Evolutionary conservation across 495 filamentous ascomycete genomes (phyloP).

Genomic region (Parmelia sp.): DNA sequence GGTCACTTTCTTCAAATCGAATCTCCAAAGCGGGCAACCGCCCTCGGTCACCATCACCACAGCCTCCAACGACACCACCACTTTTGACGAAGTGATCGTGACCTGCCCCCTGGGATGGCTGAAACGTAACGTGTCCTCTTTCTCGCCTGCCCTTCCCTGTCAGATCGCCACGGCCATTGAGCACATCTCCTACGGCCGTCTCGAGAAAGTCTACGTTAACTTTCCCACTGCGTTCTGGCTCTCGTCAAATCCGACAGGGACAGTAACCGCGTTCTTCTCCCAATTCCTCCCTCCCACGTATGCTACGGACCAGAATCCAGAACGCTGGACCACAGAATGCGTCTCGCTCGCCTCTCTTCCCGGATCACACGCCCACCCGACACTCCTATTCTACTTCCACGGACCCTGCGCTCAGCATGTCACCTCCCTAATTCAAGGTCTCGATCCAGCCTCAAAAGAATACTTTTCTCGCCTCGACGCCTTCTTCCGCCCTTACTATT

Average conservation of each 20-base stretch:
- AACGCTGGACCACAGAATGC: slow-evolving; percentile 66
- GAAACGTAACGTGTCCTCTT: slow-evolving; percentile 64
- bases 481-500: slow-evolving; percentile 71
- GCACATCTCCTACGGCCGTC: slow-evolving; percentile 73
- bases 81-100: slow-evolving; percentile 80
- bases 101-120: slow-evolving; percentile 87
- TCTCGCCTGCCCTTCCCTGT: slow-evolving; percentile 61
- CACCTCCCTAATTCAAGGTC: slow-evolving; percentile 36
- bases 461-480: slow-evolving; percentile 44
- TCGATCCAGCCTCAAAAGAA: slow-evolving; percentile 27
- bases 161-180: slow-evolving; percentile 65
- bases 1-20: slow-evolving; percentile 43
- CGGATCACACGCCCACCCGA: slow-evolving; percentile 59
- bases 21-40: slow-evolving; percentile 26
- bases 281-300: slow-evolving; percentile 63
- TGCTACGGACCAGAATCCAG: slow-evolving; percentile 52
- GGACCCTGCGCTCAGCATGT: slow-evolving; percentile 53
- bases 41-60: slow-evolving; percentile 49
- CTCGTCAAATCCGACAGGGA: slow-evolving; percentile 13
- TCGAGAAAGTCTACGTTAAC: slow-evolving; percentile 89
- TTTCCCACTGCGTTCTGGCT: slow-evolving; percentile 72
- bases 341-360: slow-evolving; percentile 70
- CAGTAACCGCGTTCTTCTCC: slow-evolving; percentile 43
- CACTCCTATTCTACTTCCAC: slow-evolving; percentile 87
- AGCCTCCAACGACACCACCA: slow-evolving; percentile 41